Base-by-base conservation (phyloP, 2,329 filamentous ascomycete species). In the Ophiostoma sp. region DNA sequence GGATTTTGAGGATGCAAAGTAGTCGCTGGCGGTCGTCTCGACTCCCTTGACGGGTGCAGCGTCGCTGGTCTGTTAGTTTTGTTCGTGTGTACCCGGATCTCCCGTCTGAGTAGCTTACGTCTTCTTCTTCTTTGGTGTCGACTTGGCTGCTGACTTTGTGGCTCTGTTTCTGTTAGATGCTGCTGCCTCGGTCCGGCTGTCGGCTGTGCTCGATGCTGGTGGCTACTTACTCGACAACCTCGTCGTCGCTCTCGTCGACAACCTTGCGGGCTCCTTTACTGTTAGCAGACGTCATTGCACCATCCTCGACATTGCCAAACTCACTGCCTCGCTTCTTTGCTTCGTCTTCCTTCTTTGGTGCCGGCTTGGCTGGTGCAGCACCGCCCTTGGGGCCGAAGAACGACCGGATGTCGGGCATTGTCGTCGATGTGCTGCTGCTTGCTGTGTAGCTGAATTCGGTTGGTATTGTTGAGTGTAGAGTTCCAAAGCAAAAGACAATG, bases 331-430 rank as follows among this genome's bases (percentile, higher is more conserved):
- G 68, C 67, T 79, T 78, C n/a, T 65, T 65, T 65, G 62, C 71
- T n/a, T 67, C 48, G 10, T 72, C 69, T 39, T 81, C 77, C 84
- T 81, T 74, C 79, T 78, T 72, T 78, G 78, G 72, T 3, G 72
- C 73, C 79, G 79, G 72, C 69, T 80, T 76, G 72, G 79, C 80
- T 27, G 80, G 78, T 69, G 81, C 44, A 36, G 69, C 70, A 27
- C 70, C 81, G 76, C 83, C 83, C 76, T 89, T 89, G 72, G 87
- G 87, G 69, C 89, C 88, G 81, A 93, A 93, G 79, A 92, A 93
- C 77, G 81, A 89, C 75, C 90, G 83, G 74, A 93, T 93, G 80
- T 93, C 90, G 68, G 84, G 85, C 90, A 92, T 92, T 64, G 75
- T 41, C 35, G 65, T 44, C 8, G 31, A 17, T 65, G 62, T 67